phyloP scores from a whole-genome alignment of 2,329 filamentous ascomycete species.

The Diaporthe destruens region DNA sequence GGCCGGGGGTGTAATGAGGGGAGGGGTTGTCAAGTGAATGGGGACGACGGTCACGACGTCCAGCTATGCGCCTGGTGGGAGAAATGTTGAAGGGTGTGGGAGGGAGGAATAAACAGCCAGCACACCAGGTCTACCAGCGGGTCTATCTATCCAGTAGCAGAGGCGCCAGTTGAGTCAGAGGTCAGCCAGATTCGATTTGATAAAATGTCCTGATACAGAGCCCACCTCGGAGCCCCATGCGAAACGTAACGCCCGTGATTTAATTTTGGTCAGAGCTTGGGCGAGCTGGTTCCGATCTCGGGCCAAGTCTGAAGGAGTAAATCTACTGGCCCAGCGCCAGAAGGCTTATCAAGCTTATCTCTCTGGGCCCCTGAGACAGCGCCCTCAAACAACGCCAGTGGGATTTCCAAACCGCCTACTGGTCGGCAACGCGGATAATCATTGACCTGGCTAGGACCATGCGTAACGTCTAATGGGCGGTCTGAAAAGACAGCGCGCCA shows the following conservation, averaged over 20 bases:
- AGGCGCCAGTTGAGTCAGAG: constrained; percentile 37
- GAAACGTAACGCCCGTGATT: constrained; percentile 40
- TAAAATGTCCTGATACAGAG: constrained; percentile 28
- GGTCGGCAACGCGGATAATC: neutral
- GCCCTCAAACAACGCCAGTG: constrained; percentile 20
- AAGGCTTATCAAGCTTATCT: constrained; percentile 29
- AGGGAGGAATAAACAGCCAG: constrained; percentile 26
- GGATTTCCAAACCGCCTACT: constrained; percentile 10
- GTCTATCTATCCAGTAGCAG: constrained; percentile 31
- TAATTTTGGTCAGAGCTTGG: constrained; percentile 35
- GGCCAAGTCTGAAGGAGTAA: constrained; percentile 35
- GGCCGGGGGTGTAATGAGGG: neutral
- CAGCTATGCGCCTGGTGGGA: constrained; percentile 20
- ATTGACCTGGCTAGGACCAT: neutral
- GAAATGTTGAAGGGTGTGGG: constrained; percentile 19
- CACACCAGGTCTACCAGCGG: constrained; percentile 9
- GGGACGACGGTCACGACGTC: neutral
- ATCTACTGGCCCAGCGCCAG: constrained; percentile 21
- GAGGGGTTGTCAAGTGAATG: neutral
- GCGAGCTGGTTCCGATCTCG: constrained; percentile 38
- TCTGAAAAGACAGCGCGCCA: neutral
- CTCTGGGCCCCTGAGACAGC: constrained; percentile 27
- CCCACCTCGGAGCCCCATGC: constrained; percentile 21
- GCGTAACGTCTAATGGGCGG: neutral
- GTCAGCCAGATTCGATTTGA: constrained; percentile 40